Evolutionary conservation across 345 rosid species (phyloP).

Genomic region (Microthlaspi erraticum): DNA sequence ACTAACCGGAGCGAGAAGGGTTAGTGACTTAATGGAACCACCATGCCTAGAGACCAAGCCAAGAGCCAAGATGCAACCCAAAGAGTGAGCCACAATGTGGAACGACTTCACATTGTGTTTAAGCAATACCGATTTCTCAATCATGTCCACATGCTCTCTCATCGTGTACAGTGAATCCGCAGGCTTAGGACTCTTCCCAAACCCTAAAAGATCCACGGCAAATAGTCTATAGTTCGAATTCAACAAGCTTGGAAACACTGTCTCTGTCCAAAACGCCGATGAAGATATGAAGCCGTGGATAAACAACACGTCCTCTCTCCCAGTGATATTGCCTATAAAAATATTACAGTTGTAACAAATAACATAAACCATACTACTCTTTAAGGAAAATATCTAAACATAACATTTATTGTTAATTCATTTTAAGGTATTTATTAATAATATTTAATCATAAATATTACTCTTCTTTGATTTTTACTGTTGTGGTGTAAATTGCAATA

Average conservation of each 20-base stretch:
- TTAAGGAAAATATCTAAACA: not conserved
- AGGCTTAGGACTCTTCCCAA: conserved; percentile 96
- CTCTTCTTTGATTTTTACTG: not conserved
- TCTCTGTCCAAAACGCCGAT: conserved; percentile 90
- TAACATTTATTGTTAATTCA: not conserved
- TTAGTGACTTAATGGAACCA: conserved; percentile 72
- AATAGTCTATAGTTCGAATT: conserved; percentile 64
- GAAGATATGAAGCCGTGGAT: conserved; percentile 97
- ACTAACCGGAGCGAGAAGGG: conserved; percentile 89
- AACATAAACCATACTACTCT: not conserved
- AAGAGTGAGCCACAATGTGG: conserved; percentile 96
- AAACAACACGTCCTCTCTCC: conserved; percentile 73
- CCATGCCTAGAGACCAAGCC: conserved; percentile 77
- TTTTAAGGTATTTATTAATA: not conserved
- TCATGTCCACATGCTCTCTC: conserved; percentile 85
- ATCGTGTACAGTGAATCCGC: conserved; percentile 80
- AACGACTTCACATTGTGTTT: conserved; percentile 71
- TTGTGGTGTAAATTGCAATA: not conserved
- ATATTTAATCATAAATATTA: too few species aligned
- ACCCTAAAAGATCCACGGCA: conserved; percentile 86
- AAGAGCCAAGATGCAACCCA: conserved; percentile 93
- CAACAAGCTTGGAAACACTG: conserved; percentile 76
- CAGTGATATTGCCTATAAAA: conserved; percentile 23
- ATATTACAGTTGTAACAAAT: not conserved
- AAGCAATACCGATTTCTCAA: conserved; percentile 67